A percentile compares a stretch with the other conserved stretches of the same genome.
Conservation (phyloP, 768 basidiomycete species). For the Chalciporus piperatus region DNA sequence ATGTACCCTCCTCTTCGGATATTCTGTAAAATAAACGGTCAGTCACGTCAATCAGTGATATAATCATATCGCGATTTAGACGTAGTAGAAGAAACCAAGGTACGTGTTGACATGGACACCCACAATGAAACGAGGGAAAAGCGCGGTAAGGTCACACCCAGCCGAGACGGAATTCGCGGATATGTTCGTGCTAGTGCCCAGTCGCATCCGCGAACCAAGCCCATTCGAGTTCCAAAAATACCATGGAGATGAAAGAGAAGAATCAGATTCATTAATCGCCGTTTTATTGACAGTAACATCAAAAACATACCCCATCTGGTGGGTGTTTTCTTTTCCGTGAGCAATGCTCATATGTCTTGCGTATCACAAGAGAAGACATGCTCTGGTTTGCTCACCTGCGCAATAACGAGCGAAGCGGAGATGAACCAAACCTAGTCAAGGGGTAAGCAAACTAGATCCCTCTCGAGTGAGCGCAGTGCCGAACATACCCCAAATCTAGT, state of each 20-base stretch:
- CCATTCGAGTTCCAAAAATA: slow-evolving; percentile 5
- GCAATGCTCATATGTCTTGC: slow-evolving; percentile 9
- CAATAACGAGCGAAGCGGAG: slow-evolving; percentile 73
- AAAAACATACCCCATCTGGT: slow-evolving; percentile 28
- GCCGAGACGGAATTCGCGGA: slow-evolving; percentile 82
- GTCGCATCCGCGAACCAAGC: neutral
- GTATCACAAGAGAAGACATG: neutral
- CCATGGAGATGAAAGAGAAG: neutral
- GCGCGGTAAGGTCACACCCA: slow-evolving; percentile 78
- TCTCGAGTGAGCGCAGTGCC: neutral
- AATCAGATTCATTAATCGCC: slow-evolving; percentile 11
- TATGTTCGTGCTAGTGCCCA: slow-evolving; percentile 59
- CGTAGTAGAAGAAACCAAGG: neutral
- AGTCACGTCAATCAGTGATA: slow-evolving; percentile 1
- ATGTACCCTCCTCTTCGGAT: slow-evolving; percentile 84
- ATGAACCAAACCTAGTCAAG: slow-evolving; percentile 70
- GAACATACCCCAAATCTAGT: slow-evolving; percentile 61
- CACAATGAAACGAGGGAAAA: slow-evolving; percentile 74
- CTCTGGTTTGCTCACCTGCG: slow-evolving; percentile 44
- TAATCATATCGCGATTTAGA: neutral
- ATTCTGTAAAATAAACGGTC: slow-evolving; percentile 41
- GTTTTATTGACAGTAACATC: slow-evolving; percentile 8
- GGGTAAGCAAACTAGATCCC: slow-evolving; percentile 16
- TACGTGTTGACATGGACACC: slow-evolving; percentile 18
- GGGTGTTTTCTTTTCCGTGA: slow-evolving; percentile 1